Base-by-base conservation (phyloP, 2,329 filamentous ascomycete species). In the Colletotrichum sp. region DNA sequence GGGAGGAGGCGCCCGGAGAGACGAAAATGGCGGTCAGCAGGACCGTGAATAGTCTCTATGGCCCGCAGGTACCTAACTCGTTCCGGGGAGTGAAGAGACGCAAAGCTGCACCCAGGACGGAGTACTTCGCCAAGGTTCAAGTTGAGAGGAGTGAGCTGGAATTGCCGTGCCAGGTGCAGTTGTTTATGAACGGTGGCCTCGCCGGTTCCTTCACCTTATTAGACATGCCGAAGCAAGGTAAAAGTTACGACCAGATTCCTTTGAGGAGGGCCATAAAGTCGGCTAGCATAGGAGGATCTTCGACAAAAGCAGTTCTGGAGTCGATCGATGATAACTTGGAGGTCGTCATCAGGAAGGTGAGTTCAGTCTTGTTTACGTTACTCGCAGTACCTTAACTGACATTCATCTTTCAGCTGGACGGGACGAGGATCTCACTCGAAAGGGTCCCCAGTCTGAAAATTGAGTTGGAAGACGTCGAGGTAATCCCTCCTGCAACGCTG, bases 1-100 rank as follows among this genome's bases (percentile, higher is more conserved):
- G 91, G 77, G 88, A 86, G 32, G 91, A 92, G 83, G 89, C 89
- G 5, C 85, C 90, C 2, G 88, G 91, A 74, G 87, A 92, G 78
- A 82, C 95, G 60, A 89, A 91, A 49, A 89, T 91, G 1, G 89
- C 92, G 8, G 89, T 94, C 15, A 88, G 90, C 73, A 87, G 84
- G 1, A 89, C 92, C 6, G 89, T 94, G 15, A 88, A 91, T 73
- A 87, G 83, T 1, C 83, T 96, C 5, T 89, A 89, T 78, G 82
- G 76, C 7, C 76, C 76, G 12, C 68, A 13, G 24, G 28, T 69
- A 10, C 44, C 32, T n/a, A 82, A 2, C 4, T 62, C 39, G 26
- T 24, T 4, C 39, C 39, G 36, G 66, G 6, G 16, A 64, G 36
- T 13, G 26, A 72, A 30, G 60, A 62, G 26, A 21, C 68, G 59